Base-by-base conservation (phyloP, 495 filamentous ascomycete genomes). In the Aspergillus leporis region DNA sequence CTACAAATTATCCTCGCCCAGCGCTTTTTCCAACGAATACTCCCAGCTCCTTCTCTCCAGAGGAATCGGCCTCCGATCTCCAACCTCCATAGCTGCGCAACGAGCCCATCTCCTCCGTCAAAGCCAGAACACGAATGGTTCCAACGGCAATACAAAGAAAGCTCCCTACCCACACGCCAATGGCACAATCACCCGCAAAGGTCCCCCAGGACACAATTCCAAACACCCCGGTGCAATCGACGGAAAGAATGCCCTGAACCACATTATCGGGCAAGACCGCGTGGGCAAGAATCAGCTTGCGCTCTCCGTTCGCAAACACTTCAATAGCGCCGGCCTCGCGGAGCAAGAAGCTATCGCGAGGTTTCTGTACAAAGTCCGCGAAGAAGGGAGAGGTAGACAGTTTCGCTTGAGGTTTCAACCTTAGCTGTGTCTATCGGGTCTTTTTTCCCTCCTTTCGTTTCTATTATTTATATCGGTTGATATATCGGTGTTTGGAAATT, bases 281-380 rank as follows among this genome's bases (percentile, higher is more conserved):
- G 85, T 93, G 67, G 81, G 81, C 65, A 89, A 90, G 67, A 87
- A 93, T 25, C 83, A 92, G 63, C 80, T 97, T 36, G 90, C 91
- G n/a, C 80, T 86, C 56, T 81, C 88, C 10, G 91, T 94, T 23
- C 78, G 93, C 58, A 96, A 92, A 75, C 90, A 96, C 70, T 96
- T 97, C 72, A 96, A 96, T 67, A 87, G 85, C 22, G 80, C 89
- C 50, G 90, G 88, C 10, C 83, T 96, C 13, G 87, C 86, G 53
- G 93, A 97, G 72, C 91, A 87, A 62, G 93, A 97, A 65, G 88
- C 91, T 32, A 89, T 96, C 55, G 91, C 92, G 19, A 86, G 91
- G 62, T 89, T 96, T 67, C 66, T 94, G 50, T 95, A 97, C 75
- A 93, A 90, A 61, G 87, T 92, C 21, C 76, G 78, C n/a, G 77